Conservation (phyloP, 148 eudicot genomes). For the Amaranthus hypochondriacus region DNA sequence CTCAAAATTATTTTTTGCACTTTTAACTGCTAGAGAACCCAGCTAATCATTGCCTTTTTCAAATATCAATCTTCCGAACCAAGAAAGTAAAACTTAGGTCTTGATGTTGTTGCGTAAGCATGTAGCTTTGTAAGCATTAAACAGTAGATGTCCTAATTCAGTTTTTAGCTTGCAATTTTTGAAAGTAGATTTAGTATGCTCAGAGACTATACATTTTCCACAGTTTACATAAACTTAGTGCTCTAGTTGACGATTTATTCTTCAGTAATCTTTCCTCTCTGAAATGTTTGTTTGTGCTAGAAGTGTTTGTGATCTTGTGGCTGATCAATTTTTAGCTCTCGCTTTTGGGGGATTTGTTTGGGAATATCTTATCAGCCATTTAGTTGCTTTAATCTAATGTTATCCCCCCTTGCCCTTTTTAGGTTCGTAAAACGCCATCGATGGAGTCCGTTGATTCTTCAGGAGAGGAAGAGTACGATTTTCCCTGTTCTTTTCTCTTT, state of each 20-base stretch:
- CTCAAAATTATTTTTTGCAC: no score
- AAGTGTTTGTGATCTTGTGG: not conserved
- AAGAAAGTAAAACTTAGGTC: no score
- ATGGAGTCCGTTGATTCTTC: conserved; percentile 94
- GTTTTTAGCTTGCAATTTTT: no score
- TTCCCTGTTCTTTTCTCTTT: not conserved
- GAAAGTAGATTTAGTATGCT: no score
- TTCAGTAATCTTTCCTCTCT: not conserved
- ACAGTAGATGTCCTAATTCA: no score
- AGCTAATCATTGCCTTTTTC: no score
- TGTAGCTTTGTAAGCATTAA: no score
- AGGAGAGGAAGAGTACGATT: conserved; percentile 99
- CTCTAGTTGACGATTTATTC: not conserved
- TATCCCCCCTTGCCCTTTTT: conserved; percentile 22
- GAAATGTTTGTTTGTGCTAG: not conserved
- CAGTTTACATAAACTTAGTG: not conserved
- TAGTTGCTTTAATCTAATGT: conserved; percentile 8
- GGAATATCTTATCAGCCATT: not conserved
- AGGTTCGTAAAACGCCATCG: conserved; percentile 76
- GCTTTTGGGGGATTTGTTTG: not conserved
- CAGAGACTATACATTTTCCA: no score
- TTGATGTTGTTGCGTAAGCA: no score
- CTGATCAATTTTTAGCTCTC: not conserved
- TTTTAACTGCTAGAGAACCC: no score
- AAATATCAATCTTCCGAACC: no score